Conservation (phyloP, 352 stramenopile species). For the Phytopythium helicoides region DNA sequence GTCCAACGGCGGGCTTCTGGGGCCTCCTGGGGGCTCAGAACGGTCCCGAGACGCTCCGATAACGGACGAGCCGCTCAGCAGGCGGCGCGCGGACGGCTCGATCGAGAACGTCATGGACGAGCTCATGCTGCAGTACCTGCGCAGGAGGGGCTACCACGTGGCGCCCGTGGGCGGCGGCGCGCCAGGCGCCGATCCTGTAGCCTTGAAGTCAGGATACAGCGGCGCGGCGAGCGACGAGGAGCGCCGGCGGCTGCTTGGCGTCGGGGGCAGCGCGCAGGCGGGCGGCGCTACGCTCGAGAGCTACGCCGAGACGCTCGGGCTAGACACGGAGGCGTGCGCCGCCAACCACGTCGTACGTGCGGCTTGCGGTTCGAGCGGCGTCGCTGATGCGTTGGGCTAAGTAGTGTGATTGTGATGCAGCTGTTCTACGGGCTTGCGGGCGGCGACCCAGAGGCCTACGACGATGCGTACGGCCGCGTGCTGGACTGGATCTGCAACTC, state of each 20-base stretch:
- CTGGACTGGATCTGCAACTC: constrained; percentile 84
- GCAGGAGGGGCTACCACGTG: constrained; percentile 52
- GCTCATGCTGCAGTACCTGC: constrained; percentile 69
- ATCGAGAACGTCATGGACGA: constrained; percentile 53
- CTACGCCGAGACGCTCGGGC: constrained; percentile 60
- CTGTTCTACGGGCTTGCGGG: constrained; percentile 72
- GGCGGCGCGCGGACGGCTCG: constrained; percentile 1
- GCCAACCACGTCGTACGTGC: constrained; percentile 71
- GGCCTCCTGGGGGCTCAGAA: not conserved
- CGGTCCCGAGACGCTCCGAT: not conserved
- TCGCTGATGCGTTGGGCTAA: too few species aligned
- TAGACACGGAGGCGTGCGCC: constrained; percentile 67
- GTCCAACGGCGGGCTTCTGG: constrained; percentile 17
- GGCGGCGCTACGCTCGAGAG: constrained; percentile 42
- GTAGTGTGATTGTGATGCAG: too few species aligned
- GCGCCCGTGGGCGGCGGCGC: constrained; percentile 4
- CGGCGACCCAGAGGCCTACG: constrained; percentile 55
- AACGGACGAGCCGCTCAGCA: not conserved
- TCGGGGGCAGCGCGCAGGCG: constrained; percentile 7
- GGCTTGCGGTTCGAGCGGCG: too few species aligned
- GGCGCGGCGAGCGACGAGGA: constrained; percentile 16
- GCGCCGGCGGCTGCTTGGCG: constrained; percentile 31
- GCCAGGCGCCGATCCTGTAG: too few species aligned
- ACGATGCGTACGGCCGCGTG: constrained; percentile 69
- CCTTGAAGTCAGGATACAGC: not conserved